Evolutionary conservation across 2,329 filamentous ascomycete genomes (phyloP), one percentile per base, ranked within the genome.

Genomic region (Nemania sp.): DNA sequence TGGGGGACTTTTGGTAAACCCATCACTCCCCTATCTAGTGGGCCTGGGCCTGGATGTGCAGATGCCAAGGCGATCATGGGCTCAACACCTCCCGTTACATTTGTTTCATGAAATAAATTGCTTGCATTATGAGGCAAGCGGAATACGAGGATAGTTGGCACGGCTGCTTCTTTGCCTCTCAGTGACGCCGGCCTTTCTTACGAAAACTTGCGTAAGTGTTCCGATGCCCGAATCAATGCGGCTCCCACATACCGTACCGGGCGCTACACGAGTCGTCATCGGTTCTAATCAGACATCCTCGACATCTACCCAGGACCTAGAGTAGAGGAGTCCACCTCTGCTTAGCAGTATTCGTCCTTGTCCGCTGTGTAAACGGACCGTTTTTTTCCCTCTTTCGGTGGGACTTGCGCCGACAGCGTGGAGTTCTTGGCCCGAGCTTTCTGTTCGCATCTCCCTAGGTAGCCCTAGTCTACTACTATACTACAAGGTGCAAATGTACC

Each of bases 361-460:
- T 20, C 35, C 5, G 51, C 45, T 43, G 35, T 58, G 20, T 29
- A 67, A 59, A 59, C 59, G 61, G 62, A 45, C 66, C 61, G 47
- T 64, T 61, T 63, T 8, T 61, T 55, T 54, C 24, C 53, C 52
- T 53, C 41, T 68, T 66, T 59, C n/a, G 52, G 52, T 29, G 20
- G 22, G 20, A 27, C 26, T 57, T 41, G 20, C 47, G 26, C 66
- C 66, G 57, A 57, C 27, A 27, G 57, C 62, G 62, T 62, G 62
- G 27, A 47, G 55, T 13, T 24, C 27, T 24, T 29, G n/a, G 32
- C 24, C 51, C 27, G 41, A 55, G 49, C 38, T 57, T 8, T 29
- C 35, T 58, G 10, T 43, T 43, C 24, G 35, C 47, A 27, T 20
- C 20, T 24, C 7, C 10, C 26, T 49, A 49, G 8, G 45, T 6